A percentile compares a stretch with the other conserved stretches of the same genome.
Evolutionary conservation across 768 basidiomycete species (phyloP).

Genomic region (Vararia minispora): DNA sequence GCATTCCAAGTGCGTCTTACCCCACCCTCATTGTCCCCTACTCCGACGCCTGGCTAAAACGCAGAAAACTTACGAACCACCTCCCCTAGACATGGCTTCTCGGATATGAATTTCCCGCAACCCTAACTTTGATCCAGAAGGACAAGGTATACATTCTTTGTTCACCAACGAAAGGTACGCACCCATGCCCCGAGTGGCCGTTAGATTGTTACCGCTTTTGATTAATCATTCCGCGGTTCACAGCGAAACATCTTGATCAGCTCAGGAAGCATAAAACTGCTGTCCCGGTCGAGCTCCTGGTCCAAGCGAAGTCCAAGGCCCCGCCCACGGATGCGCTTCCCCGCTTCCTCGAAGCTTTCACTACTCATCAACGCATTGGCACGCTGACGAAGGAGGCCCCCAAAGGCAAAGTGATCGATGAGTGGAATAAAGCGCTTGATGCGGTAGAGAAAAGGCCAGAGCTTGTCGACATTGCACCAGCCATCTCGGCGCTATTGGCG

Average conservation of each 20-base stretch:
- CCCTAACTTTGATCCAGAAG: conserved; percentile 75
- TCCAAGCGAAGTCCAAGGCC: conserved; percentile 75
- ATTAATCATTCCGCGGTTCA: conserved; percentile 4
- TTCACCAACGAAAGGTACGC: conserved; percentile 77
- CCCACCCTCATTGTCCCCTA: background rate
- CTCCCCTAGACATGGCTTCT: conserved; percentile 79
- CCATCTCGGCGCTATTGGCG: conserved; percentile 69
- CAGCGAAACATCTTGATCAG: conserved; percentile 82
- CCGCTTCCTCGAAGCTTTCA: conserved; percentile 52
- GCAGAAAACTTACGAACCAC: no score
- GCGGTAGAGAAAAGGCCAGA: conserved; percentile 54
- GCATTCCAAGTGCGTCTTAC: conserved; percentile 68
- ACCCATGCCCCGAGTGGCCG: no score
- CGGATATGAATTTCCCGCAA: conserved; percentile 96
- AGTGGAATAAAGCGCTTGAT: conserved; percentile 66
- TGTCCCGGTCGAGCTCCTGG: conserved; percentile 65
- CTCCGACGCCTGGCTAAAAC: conserved; percentile 3
- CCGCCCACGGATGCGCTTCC: conserved; percentile 61
- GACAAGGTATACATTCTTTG: conserved; percentile 71
- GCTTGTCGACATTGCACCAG: conserved; percentile 64
- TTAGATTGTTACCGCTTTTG: conserved; percentile 1
- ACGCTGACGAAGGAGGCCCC: conserved; percentile 74
- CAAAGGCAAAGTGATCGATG: conserved; percentile 74
- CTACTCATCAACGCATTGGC: conserved; percentile 56
- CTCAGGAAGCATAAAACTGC: conserved; percentile 44